These are phyloP conservation scores for Fusarium pilosicola DNA, from an alignment of 2,329 filamentous ascomycete genomes.

Conservation along the genomic window DNA sequence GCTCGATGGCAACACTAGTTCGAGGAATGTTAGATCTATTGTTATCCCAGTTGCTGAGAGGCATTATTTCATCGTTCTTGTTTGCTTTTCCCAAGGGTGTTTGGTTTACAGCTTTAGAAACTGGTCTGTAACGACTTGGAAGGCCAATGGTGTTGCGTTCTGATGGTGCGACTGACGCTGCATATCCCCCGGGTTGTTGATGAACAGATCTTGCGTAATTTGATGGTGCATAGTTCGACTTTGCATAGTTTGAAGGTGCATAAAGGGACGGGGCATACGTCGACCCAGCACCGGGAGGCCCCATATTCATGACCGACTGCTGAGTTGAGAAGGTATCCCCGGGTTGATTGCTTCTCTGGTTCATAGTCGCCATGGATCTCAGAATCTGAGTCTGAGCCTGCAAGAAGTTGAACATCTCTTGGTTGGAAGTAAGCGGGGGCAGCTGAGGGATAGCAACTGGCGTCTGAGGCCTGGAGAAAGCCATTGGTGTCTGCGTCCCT, in stretches of 20 bases:
- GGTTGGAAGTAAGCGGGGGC: background rate
- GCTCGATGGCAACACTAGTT: background rate
- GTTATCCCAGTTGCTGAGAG: background rate
- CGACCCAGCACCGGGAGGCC: background rate
- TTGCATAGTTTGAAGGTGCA: background rate
- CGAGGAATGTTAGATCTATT: background rate
- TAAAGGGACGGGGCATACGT: background rate
- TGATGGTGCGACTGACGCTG: constrained; percentile 21
- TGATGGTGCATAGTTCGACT: constrained; percentile 9
- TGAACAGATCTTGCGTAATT: constrained; percentile 15
- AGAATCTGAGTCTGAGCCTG: constrained; percentile 24
- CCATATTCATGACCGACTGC: background rate
- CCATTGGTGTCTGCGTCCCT: background rate
- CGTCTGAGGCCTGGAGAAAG: constrained; percentile 7
- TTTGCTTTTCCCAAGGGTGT: background rate
- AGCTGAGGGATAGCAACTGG: constrained; percentile 5
- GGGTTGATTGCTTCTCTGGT: background rate
- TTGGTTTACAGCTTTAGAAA: constrained; percentile 11
- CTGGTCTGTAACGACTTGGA: constrained; percentile 29
- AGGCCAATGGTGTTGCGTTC: constrained; percentile 30
- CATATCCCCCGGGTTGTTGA: background rate
- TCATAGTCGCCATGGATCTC: constrained; percentile 10
- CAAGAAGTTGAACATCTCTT: constrained; percentile 15
- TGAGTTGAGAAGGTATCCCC: background rate
- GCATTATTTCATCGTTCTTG: background rate